Conservation (phyloP, 1,139 yeast genomes). For the Hemisphaericaspora xylofermentans region DNA sequence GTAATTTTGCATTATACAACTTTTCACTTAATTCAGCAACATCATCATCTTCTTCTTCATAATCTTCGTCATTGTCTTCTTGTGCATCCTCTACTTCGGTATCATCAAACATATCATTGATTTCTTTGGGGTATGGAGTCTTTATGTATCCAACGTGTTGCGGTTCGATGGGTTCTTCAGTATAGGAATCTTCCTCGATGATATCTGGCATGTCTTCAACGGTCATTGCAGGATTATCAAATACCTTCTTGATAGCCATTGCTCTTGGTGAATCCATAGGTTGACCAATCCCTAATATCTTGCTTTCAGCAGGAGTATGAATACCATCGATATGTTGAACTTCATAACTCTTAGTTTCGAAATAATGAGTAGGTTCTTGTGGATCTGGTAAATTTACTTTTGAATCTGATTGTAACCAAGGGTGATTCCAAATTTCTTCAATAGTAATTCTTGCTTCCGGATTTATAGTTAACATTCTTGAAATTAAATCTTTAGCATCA, state of each 20-base stretch:
- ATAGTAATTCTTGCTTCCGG: slow-evolving; percentile 69
- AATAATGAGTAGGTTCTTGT: slow-evolving; percentile 10
- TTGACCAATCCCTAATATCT: slow-evolving; percentile 14
- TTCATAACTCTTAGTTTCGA: slow-evolving; percentile 12
- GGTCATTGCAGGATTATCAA: slow-evolving; percentile 46
- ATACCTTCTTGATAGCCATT: slow-evolving; percentile 46
- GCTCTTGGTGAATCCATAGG: slow-evolving; percentile 39
- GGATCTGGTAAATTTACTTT: slow-evolving; percentile 1
- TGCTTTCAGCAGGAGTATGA: slow-evolving; percentile 1
- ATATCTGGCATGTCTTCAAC: slow-evolving; percentile 20
- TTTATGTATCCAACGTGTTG: slow-evolving; percentile 19
- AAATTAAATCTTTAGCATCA: slow-evolving; percentile 71
- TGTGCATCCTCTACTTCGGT: slow-evolving; percentile 20
- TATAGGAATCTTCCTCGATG: slow-evolving; percentile 8
- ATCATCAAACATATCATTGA: slow-evolving; percentile 19
- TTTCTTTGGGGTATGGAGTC: slow-evolving; percentile 31
- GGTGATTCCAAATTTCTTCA: slow-evolving; percentile 58
- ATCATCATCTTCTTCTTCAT: slow-evolving; percentile 20
- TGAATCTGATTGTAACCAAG: slow-evolving; percentile 27
- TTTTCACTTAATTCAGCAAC: slow-evolving; percentile 20
- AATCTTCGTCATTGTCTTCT: slow-evolving; percentile 6
- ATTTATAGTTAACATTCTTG: slow-evolving; percentile 53
- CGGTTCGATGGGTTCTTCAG: slow-evolving; percentile 10
- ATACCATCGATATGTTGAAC: slow-evolving; percentile 14
- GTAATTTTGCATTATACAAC: slow-evolving; percentile 13